These are phyloP conservation scores for Microbotryomycetes sp. DNA, from an alignment of 1,284 basidiomycete genomes.

Conservation along the genomic window DNA sequence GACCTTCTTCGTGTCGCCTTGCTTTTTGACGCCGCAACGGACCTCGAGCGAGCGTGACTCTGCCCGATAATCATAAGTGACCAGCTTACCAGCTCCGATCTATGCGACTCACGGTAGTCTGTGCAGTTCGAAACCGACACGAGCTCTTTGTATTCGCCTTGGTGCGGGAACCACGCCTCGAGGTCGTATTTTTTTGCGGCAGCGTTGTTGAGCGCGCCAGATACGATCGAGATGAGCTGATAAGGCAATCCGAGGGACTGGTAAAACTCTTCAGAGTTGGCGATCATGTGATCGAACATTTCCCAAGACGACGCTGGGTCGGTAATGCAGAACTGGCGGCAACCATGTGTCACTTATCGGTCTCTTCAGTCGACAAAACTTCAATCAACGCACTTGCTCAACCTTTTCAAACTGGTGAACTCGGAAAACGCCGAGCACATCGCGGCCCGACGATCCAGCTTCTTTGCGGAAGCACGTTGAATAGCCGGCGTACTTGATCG, in stretches of 20 bases:
- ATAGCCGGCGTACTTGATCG: slow-evolving; percentile 64
- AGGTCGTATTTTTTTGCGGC: slow-evolving; percentile 96
- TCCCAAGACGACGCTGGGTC: slow-evolving; percentile 90
- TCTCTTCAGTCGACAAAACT: background rate
- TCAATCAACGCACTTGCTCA: slow-evolving; percentile 52
- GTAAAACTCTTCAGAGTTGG: slow-evolving; percentile 87
- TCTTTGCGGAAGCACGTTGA: slow-evolving; percentile 99
- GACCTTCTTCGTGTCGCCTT: slow-evolving; percentile 75
- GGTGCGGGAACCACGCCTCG: slow-evolving; percentile 99
- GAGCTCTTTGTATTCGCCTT: slow-evolving; percentile 85
- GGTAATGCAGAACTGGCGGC: slow-evolving; percentile 78
- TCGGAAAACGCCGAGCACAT: slow-evolving; percentile 99
- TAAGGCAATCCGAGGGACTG: slow-evolving; percentile 88
- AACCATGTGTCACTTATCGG: background rate
- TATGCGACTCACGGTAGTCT: slow-evolving; percentile 41
- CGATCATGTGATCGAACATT: slow-evolving; percentile 86
- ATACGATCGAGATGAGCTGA: slow-evolving; percentile 90
- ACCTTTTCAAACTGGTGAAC: slow-evolving; percentile 99
- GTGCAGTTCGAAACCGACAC: slow-evolving; percentile 46
- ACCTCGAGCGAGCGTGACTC: slow-evolving; percentile 86
- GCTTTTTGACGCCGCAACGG: slow-evolving; percentile 76
- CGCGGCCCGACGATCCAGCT: slow-evolving; percentile 90
- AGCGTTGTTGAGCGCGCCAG: slow-evolving; percentile 91
- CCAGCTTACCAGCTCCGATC: background rate
- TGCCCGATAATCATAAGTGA: slow-evolving; percentile 38